These are phyloP conservation scores for Aureococcus anophagefferens DNA, from an alignment of 108 stramenopile genomes.

Conservation along the genomic window DNA sequence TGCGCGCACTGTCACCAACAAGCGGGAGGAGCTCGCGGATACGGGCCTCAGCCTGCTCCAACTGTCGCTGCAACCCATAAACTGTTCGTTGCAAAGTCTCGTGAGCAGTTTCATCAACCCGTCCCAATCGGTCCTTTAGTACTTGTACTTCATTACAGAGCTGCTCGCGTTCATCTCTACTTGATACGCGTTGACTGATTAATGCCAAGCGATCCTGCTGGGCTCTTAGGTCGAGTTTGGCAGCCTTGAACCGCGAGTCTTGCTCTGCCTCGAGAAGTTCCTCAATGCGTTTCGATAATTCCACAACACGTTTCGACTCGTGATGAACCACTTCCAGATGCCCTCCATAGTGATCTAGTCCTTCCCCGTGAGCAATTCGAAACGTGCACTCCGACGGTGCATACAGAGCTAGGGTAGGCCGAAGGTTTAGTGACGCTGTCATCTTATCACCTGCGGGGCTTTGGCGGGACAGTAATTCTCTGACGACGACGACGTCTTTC, in stretches of 20 bases:
- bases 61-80: background rate
- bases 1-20: too few relatives aligned
- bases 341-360: background rate
- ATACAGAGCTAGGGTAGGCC: background rate
- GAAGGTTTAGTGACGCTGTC: background rate
- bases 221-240: slow-evolving; percentile 1
- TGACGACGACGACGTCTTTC: slow-evolving; percentile 6
- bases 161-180: background rate
- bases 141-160: background rate
- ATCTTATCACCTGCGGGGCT: background rate
- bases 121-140: background rate
- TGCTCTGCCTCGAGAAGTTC: slow-evolving; percentile 5
- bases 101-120: background rate
- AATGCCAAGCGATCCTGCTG: slow-evolving; percentile 3
- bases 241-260: slow-evolving; percentile 2
- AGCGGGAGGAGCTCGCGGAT: background rate
- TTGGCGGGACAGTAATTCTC: too few relatives aligned
- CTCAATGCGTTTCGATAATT: background rate
- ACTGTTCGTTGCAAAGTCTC: background rate
- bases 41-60: background rate
- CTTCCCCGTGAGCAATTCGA: background rate
- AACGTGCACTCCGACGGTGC: slow-evolving; percentile 2
- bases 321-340: background rate
- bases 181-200: background rate
- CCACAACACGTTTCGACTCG: slow-evolving; percentile 10